phyloP scores from a whole-genome alignment of 148 eudicot species.

The Heliosperma pusillum region DNA sequence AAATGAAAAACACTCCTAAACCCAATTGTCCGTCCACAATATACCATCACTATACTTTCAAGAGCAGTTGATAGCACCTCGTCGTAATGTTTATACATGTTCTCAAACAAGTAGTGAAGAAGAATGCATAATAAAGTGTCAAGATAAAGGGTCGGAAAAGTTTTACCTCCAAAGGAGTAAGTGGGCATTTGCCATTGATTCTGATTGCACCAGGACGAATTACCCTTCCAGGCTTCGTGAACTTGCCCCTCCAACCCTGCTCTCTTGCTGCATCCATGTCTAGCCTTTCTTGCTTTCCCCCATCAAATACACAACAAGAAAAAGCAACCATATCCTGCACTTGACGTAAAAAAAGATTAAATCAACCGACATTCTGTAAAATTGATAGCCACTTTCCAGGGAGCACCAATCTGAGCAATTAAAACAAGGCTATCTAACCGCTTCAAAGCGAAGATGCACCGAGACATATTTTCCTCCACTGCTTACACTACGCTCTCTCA shows the following conservation, averaged over 20 bases:
- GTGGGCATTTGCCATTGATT: slow-evolving; percentile 88
- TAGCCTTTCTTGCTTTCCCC: slow-evolving; percentile 65
- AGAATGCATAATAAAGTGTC: background rate
- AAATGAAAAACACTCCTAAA: background rate
- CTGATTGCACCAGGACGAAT: slow-evolving; percentile 90
- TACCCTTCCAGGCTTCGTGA: slow-evolving; percentile 84
- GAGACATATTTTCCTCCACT: slow-evolving; percentile 90
- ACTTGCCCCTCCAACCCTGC: slow-evolving; percentile 98
- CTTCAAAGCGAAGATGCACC: slow-evolving; percentile 99
- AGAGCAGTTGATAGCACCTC: background rate
- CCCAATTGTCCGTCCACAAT: background rate
- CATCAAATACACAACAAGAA: slow-evolving; percentile 92
- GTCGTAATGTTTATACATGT: background rate
- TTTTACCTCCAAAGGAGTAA: slow-evolving; percentile 93
- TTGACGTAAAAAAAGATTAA: slow-evolving; percentile 4
- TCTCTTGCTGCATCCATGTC: slow-evolving; percentile 98
- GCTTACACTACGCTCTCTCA: slow-evolving; percentile 77
- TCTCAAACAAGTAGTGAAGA: background rate
- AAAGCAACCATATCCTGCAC: slow-evolving; percentile 98
- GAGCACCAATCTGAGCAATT: background rate
- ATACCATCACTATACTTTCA: background rate
- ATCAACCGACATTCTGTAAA: slow-evolving; percentile 6
- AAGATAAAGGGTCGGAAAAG: background rate
- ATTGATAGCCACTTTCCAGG: background rate
- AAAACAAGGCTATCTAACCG: slow-evolving; percentile 46